A percentile compares a stretch with the other conserved stretches of the same genome.
Conservation (phyloP, 140 eudicot species). For the Flaveria floridana region DNA sequence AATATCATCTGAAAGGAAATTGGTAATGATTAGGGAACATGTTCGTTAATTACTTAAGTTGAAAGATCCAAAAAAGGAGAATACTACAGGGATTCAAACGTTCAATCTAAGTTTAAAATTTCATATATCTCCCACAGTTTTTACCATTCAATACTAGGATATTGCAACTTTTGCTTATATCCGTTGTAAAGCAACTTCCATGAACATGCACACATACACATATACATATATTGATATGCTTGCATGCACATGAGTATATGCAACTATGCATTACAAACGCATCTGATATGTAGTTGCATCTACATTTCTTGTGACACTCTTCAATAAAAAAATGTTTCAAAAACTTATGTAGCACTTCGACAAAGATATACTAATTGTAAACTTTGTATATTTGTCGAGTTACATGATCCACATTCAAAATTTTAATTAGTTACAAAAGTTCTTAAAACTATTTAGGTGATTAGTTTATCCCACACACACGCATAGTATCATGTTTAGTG, state of each 20-base stretch:
- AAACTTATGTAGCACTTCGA: background rate
- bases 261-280: slow-evolving; percentile 5
- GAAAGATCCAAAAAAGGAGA: slow-evolving; percentile 20
- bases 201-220: background rate
- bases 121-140: background rate
- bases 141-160: slow-evolving; percentile 5
- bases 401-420: slow-evolving; percentile 5
- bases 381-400: background rate
- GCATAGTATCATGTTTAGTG: background rate
- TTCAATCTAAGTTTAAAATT: slow-evolving; percentile 15
- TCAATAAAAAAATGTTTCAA: background rate
- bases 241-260: background rate
- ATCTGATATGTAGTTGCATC: background rate
- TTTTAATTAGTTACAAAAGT: background rate
- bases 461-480: background rate
- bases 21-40: slow-evolving; percentile 12
- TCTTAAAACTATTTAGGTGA: background rate
- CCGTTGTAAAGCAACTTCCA: slow-evolving; percentile 12
- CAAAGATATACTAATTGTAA: background rate
- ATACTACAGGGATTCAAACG: background rate
- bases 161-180: background rate
- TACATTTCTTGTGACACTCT: background rate
- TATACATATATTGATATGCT: background rate
- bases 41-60: background rate
- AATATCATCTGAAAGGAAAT: slow-evolving; percentile 64